Evolutionary conservation across 1,139 yeast genomes (phyloP).

Genomic region (Pichia sp.): DNA sequence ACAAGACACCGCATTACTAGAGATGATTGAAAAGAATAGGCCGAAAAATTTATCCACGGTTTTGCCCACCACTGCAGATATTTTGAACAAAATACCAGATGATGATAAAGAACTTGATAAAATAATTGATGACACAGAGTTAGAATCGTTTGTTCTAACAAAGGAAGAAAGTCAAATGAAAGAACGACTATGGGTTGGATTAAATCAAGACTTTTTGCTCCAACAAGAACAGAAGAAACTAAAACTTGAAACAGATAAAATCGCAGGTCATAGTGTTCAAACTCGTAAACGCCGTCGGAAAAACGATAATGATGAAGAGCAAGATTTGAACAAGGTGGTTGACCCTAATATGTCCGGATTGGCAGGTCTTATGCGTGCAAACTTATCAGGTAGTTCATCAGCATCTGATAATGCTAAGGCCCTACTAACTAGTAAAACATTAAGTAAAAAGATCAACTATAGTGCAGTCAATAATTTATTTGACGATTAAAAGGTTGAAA

Average conservation of each 20-base stretch:
- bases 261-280: conserved; percentile 65
- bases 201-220: conserved; percentile 76
- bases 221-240: conserved; percentile 82
- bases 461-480: conserved; percentile 67
- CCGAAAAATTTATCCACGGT: conserved; percentile 46
- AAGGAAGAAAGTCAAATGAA: conserved; percentile 64
- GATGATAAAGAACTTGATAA: conserved; percentile 61
- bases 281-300: conserved; percentile 39
- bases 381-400: conserved; percentile 41
- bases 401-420: conserved; percentile 72
- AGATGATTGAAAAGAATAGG: conserved; percentile 35
- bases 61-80: conserved; percentile 50
- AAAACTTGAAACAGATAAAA: conserved; percentile 79
- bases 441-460: conserved; percentile 84
- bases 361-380: conserved; percentile 35
- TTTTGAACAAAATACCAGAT: conserved; percentile 49
- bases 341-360: conserved; percentile 14
- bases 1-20: conserved; percentile 14
- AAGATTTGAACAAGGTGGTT: conserved; percentile 26
- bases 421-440: conserved; percentile 62
- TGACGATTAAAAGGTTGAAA: conserved; percentile 19
- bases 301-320: conserved; percentile 20
- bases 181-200: conserved; percentile 80
- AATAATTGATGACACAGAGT: conserved; percentile 70
- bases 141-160: conserved; percentile 51